A percentile compares a stretch with the other conserved stretches of the same genome.
These are phyloP conservation scores for Rachicladosporium sp. DNA, from an alignment of 2,329 filamentous ascomycete genomes.

Conservation along the genomic window DNA sequence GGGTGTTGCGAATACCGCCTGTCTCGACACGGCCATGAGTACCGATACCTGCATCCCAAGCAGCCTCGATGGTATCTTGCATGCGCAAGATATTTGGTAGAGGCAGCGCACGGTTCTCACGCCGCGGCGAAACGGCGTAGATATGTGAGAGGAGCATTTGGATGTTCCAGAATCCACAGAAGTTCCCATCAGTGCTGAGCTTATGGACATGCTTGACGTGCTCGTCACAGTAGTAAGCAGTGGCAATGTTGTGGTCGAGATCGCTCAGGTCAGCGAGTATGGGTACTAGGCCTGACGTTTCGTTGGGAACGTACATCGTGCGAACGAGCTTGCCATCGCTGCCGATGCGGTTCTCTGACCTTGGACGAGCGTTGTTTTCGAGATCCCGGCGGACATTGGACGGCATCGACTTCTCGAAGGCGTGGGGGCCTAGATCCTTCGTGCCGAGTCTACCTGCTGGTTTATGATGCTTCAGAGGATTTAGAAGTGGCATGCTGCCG, in stretches of 20 bases:
- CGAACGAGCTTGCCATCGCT: conserved; percentile 30
- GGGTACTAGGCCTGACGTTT: conserved; percentile 32
- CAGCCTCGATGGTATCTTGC: conserved; percentile 74
- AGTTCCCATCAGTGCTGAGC: conserved; percentile 69
- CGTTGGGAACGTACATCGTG: conserved; percentile 30
- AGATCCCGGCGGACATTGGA: conserved; percentile 29
- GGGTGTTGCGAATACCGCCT: conserved; percentile 72
- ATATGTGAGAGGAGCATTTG: conserved; percentile 65
- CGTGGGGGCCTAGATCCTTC: conserved; percentile 35
- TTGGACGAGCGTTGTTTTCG: conserved; percentile 28
- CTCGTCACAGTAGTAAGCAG: conserved; percentile 69
- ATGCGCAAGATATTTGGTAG: conserved; percentile 70
- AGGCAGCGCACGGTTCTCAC: conserved; percentile 9
- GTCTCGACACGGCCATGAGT: conserved; percentile 63
- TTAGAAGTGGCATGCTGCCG: background rate
- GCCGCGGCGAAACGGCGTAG: conserved; percentile 4
- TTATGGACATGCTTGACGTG: conserved; percentile 71
- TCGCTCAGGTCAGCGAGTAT: conserved; percentile 39
- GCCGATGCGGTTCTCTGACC: conserved; percentile 28
- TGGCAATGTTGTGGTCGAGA: conserved; percentile 50
- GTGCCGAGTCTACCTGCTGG: conserved; percentile 20
- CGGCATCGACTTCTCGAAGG: conserved; percentile 36
- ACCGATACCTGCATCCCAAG: conserved; percentile 81
- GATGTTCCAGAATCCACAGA: conserved; percentile 91
- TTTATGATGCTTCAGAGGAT: conserved; percentile 2